Percentiles rank a stretch among this genome's conserved stretches.
Evolutionary conservation across 202 grass and related monocot genomes (phyloP).

Genomic region (Panicum virgatum): DNA sequence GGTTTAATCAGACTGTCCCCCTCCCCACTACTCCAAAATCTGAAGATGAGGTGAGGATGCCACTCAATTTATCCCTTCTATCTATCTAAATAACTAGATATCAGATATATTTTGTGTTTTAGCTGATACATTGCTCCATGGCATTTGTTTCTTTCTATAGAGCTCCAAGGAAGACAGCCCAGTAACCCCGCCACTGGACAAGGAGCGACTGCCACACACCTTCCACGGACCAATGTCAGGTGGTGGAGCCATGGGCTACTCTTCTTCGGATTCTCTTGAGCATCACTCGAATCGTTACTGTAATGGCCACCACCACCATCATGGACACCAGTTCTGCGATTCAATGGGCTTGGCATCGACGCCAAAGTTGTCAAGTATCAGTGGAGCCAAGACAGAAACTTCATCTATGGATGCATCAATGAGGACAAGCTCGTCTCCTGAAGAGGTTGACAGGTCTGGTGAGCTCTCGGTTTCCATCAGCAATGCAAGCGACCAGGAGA

Average conservation of each 20-base stretch:
- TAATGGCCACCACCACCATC: conserved; percentile 45
- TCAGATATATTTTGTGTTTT: not conserved
- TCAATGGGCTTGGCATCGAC: conserved; percentile 58
- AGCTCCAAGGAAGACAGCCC: conserved; percentile 66
- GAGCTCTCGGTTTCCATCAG: conserved; percentile 71
- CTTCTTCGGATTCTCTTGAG: conserved; percentile 79
- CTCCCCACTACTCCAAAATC: conserved; percentile 66
- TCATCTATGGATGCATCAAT: conserved; percentile 74
- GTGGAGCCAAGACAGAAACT: conserved; percentile 68
- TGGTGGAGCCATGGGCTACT: conserved; percentile 53
- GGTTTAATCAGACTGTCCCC: conserved; percentile 62
- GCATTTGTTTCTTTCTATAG: conserved; percentile 31
- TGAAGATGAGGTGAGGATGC: conserved; percentile 59
- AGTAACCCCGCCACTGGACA: conserved; percentile 60
- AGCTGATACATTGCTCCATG: not conserved
- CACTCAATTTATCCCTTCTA: not conserved
- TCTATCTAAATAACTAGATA: not conserved
- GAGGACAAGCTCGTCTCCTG: conserved; percentile 68
- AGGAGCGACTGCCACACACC: conserved; percentile 57
- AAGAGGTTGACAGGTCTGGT: conserved; percentile 56
- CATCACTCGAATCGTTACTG: conserved; percentile 48
- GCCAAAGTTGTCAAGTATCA: conserved; percentile 80
- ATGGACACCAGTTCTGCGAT: conserved; percentile 59
- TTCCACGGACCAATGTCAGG: conserved; percentile 45
- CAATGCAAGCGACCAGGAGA: conserved; percentile 76